These are phyloP conservation scores for Crithidia expoeki DNA, from an alignment of 208 protist species.

Conservation along the genomic window DNA sequence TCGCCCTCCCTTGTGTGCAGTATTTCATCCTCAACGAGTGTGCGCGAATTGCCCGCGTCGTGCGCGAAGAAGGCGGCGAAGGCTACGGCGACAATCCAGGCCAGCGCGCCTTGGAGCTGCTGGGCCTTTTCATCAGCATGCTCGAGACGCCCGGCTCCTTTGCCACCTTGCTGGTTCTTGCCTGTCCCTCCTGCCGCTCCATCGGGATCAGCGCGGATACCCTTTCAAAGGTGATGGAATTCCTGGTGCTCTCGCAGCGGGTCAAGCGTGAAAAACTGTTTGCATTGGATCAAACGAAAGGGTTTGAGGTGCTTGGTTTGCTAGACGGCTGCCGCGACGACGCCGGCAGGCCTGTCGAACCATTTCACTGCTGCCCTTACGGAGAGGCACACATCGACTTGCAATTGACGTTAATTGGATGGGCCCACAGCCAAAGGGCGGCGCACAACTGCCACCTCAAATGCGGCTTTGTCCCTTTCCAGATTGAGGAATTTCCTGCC, in stretches of 20 bases:
- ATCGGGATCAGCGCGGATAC: slow-evolving; percentile 9
- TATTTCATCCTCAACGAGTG: slow-evolving; percentile 46
- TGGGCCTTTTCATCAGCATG: slow-evolving; percentile 28
- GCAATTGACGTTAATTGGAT: slow-evolving; percentile 7
- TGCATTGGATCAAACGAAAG: not conserved
- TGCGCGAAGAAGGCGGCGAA: slow-evolving; percentile 20
- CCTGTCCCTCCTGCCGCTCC: slow-evolving; percentile 43
- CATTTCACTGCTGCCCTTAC: slow-evolving; percentile 25
- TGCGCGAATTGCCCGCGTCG: slow-evolving; percentile 31
- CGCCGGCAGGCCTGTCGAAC: slow-evolving; percentile 5
- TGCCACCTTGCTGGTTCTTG: slow-evolving; percentile 27
- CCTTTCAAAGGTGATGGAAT: slow-evolving; percentile 10
- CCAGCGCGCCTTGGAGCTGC: slow-evolving; percentile 19
- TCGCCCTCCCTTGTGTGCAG: slow-evolving; percentile 35
- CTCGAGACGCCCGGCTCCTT: slow-evolving; percentile 7
- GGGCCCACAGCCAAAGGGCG: not conserved
- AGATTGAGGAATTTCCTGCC: slow-evolving; percentile 1
- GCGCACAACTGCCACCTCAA: not conserved
- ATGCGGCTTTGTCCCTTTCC: slow-evolving; percentile 14
- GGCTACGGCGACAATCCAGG: slow-evolving; percentile 19
- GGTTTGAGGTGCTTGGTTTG: slow-evolving; percentile 18
- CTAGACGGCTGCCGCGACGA: slow-evolving; percentile 9
- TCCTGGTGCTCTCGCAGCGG: slow-evolving; percentile 31
- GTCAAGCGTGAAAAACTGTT: slow-evolving; percentile 11
- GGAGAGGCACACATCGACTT: slow-evolving; percentile 26